These are phyloP conservation scores for Pseudoscleropodium purum DNA, from an alignment of 225 moss, liverwort and hornwort genomes.

Conservation along the genomic window DNA sequence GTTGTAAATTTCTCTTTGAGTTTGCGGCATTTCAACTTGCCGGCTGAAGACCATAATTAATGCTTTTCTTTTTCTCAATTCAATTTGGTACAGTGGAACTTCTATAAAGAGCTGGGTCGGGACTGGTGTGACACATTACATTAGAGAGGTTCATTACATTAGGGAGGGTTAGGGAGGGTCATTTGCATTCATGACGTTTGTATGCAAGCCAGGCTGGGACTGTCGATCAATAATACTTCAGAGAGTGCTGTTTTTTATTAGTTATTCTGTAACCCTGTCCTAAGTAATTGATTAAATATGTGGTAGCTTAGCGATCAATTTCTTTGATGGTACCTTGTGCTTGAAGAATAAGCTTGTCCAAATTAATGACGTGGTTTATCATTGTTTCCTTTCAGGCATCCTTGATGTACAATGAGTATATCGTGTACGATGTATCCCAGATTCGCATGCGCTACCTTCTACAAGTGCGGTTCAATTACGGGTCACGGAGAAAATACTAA, in stretches of 20 bases:
- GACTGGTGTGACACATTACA: no score
- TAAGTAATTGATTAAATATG: not conserved
- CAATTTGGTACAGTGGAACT: not conserved
- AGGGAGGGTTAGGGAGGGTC: no score
- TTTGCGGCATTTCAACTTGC: not conserved
- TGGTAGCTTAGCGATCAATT: not conserved
- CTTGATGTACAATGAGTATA: conserved; percentile 77
- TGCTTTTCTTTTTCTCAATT: not conserved
- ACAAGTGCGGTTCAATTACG: conserved; percentile 54
- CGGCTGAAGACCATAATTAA: not conserved
- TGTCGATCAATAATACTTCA: no score
- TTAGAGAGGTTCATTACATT: no score
- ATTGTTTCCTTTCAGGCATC: conserved; percentile 25
- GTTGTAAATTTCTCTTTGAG: not conserved
- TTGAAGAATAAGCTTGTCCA: not conserved
- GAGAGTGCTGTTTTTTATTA: no score
- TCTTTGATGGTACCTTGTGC: not conserved
- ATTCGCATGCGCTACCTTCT: conserved; percentile 94
- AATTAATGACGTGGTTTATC: not conserved
- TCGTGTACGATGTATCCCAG: conserved; percentile 84
- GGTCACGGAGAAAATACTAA: not conserved
- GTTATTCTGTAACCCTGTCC: no score
- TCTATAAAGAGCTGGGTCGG: no score
- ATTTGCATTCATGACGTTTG: no score
- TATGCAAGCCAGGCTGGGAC: no score